These are phyloP conservation scores for Acanthamoeba triangularis DNA, from an alignment of 208 protist genomes.

Conservation along the genomic window DNA sequence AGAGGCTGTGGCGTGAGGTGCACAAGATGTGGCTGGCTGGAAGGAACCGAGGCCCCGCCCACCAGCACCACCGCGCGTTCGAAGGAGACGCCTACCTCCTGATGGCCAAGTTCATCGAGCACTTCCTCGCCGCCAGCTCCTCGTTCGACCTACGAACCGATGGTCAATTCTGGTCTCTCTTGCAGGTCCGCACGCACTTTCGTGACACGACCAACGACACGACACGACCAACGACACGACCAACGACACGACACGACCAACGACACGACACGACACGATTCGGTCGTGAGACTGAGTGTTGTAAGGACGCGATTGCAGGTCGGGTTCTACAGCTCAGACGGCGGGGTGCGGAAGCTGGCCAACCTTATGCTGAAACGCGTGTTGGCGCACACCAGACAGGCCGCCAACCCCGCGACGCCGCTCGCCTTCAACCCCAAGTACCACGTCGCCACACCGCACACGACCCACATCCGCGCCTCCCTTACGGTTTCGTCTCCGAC, in stretches of 20 bases:
- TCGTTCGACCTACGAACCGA: not conserved
- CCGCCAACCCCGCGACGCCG: not conserved
- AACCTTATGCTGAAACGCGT: not conserved
- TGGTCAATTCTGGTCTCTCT: not conserved
- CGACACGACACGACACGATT: not conserved
- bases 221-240: no score
- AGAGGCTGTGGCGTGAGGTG: not conserved
- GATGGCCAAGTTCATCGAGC: conserved; percentile 47
- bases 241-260: not conserved
- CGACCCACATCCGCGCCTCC: not conserved
- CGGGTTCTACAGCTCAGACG: not conserved
- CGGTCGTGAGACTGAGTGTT: not conserved
- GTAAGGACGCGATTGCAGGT: not conserved
- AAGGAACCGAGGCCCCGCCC: not conserved
- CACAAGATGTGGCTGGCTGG: not conserved
- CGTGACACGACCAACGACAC: not conserved
- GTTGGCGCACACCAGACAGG: not conserved
- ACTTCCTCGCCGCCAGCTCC: not conserved
- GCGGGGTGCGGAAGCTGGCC: not conserved
- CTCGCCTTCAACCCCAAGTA: not conserved
- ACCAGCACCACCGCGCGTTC: not conserved
- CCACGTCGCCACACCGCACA: not conserved
- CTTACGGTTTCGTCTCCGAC: no score
- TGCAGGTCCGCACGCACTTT: not conserved
- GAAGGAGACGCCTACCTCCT: conserved; percentile 28